Conservation (phyloP, 306 rosid genomes). For the Crataegus laevigata region DNA sequence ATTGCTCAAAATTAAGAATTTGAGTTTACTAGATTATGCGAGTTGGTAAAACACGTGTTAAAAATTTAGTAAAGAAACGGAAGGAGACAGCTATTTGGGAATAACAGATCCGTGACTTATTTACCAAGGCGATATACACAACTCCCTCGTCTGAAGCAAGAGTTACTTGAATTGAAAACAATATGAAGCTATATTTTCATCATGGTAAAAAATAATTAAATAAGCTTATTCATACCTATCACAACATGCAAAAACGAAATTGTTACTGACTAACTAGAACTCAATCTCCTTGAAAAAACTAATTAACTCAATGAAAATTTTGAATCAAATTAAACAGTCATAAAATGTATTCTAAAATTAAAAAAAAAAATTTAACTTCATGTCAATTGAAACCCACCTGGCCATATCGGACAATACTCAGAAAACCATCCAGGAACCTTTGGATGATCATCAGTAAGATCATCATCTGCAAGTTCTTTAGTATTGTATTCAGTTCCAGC, state of each 20-base stretch:
- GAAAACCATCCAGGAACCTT: constrained; percentile 55
- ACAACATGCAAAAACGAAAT: no score
- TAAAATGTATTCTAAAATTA: no score
- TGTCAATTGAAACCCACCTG: constrained; percentile 33
- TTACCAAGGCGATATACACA: neutral
- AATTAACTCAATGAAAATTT: neutral
- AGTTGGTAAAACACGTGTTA: no score
- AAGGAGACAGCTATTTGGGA: no score
- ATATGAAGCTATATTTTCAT: neutral
- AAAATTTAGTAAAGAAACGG: no score
- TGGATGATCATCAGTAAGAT: constrained; percentile 21
- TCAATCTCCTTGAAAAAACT: neutral
- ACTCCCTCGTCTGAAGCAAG: neutral
- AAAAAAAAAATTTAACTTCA: neutral
- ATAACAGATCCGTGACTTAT: no score
- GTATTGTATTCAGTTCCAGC: neutral
- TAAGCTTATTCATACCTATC: neutral
- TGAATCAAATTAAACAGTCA: neutral
- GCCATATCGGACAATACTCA: constrained; percentile 58
- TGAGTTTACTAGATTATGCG: no score
- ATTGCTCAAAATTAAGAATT: no score
- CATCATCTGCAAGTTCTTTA: neutral
- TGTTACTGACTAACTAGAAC: no score
- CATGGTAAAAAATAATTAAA: neutral
- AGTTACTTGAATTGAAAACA: neutral